Evolutionary conservation across 352 stramenopile genomes (phyloP).

Genomic region (Phytophthora sp.): DNA sequence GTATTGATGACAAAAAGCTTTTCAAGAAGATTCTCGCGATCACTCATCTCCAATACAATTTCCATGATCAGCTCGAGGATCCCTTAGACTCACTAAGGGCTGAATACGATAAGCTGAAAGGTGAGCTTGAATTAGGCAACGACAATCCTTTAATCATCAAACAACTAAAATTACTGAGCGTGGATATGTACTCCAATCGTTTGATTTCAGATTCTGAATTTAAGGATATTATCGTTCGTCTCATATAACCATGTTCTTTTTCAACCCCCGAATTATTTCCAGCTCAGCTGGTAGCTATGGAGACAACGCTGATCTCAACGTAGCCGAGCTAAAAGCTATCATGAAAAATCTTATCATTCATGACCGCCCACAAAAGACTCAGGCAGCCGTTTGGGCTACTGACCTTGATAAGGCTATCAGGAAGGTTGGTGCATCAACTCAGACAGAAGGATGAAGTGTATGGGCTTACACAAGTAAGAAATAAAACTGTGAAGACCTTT

Average conservation of each 20-base stretch:
- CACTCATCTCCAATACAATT: not conserved
- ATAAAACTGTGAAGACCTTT: not conserved
- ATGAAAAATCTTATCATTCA: conserved; percentile 23
- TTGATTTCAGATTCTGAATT: conserved; percentile 25
- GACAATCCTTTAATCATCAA: too few species aligned
- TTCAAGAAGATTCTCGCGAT: not conserved
- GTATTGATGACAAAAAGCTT: not conserved
- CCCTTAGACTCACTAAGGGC: not conserved
- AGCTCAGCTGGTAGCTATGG: conserved; percentile 24
- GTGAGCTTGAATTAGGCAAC: conserved; percentile 9
- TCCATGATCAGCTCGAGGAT: not conserved
- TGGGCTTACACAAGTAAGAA: not conserved
- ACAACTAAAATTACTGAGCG: conserved; percentile 9
- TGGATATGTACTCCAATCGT: conserved; percentile 30
- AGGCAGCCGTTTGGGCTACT: not conserved
- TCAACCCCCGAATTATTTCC: conserved; percentile 27
- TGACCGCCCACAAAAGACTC: not conserved
- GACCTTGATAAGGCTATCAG: not conserved
- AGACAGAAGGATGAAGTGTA: not conserved
- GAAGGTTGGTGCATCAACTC: not conserved
- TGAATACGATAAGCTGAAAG: conserved; percentile 26
- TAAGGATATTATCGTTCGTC: conserved; percentile 16
- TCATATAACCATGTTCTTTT: conserved; percentile 30
- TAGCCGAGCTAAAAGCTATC: conserved; percentile 13
- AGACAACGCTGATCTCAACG: conserved; percentile 25